phyloP scores from a whole-genome alignment of 495 filamentous ascomycete species.

The Aspergillus incahuasiensis region DNA sequence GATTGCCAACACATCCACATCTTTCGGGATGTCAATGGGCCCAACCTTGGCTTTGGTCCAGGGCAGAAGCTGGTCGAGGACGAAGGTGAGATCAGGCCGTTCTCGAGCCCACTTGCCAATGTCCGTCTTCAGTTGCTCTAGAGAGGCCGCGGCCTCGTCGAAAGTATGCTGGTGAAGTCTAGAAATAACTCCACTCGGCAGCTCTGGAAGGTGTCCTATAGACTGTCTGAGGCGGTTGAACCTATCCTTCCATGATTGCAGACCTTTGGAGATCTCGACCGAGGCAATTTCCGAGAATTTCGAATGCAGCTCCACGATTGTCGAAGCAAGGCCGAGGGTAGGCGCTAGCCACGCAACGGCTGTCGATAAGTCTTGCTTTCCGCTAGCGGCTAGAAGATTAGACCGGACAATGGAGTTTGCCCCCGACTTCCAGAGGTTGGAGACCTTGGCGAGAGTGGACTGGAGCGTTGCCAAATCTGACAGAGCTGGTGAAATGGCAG shows the following conservation, averaged over 20 bases:
- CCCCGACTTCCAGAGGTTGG: constrained; percentile 39
- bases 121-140: constrained; percentile 41
- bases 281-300: constrained; percentile 52
- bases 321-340: constrained; percentile 41
- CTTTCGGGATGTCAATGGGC: constrained; percentile 6
- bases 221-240: constrained; percentile 37
- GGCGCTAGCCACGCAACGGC: constrained; percentile 46
- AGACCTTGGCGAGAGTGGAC: constrained; percentile 32
- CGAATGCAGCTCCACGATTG: constrained; percentile 53
- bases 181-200: constrained; percentile 54
- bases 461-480: constrained; percentile 34
- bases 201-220: constrained; percentile 43
- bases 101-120: constrained; percentile 38
- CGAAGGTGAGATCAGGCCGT: constrained; percentile 58
- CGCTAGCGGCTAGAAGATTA: constrained; percentile 15
- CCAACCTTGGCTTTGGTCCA: constrained; percentile 31
- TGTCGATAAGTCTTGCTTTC: constrained; percentile 19
- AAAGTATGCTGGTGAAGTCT: constrained; percentile 37
- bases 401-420: constrained; percentile 27
- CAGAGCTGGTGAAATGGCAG: constrained; percentile 41
- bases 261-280: constrained; percentile 30
- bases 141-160: constrained; percentile 36
- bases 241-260: constrained; percentile 47
- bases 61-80: constrained; percentile 55
- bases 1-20: constrained; percentile 22